Conservation (phyloP, 345 rosid genomes). For the Heritiera fomes region DNA sequence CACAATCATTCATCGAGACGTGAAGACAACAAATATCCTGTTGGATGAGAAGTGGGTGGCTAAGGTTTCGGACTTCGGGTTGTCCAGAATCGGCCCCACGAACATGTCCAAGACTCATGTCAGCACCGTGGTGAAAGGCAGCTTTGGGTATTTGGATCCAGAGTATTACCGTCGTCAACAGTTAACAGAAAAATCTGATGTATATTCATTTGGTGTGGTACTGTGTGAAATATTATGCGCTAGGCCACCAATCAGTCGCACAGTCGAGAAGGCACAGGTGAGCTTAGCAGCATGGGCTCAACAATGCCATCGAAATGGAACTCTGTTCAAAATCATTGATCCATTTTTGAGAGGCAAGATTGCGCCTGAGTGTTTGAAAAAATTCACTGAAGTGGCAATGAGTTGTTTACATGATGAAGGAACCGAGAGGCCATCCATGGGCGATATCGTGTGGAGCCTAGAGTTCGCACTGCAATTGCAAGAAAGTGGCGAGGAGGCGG, state of each 20-base stretch:
- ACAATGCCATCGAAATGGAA: conserved; percentile 37
- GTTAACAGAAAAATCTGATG: conserved; percentile 67
- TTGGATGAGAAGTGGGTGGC: too few species aligned
- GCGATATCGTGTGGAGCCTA: conserved; percentile 41
- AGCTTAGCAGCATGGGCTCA: conserved; percentile 38
- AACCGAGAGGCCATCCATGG: conserved; percentile 33
- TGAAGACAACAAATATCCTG: too few species aligned
- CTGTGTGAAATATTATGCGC: conserved; percentile 57
- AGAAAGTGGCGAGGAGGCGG: background rate
- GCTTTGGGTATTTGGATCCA: conserved; percentile 61
- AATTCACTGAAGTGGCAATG: conserved; percentile 33
- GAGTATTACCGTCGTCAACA: conserved; percentile 55
- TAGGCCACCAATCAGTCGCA: conserved; percentile 25
- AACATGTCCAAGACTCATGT: too few species aligned
- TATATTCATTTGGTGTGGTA: conserved; percentile 69
- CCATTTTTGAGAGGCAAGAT: conserved; percentile 31
- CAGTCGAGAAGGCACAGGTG: conserved; percentile 31
- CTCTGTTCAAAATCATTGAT: conserved; percentile 32
- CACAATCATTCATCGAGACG: too few species aligned
- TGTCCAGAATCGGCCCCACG: too few species aligned
- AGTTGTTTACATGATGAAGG: conserved; percentile 38
- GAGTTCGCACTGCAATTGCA: conserved; percentile 32
- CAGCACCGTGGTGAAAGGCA: too few species aligned
- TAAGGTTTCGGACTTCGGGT: too few species aligned
- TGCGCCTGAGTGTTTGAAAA: conserved; percentile 30